These are phyloP conservation scores for Suillus weaverae DNA, from an alignment of 768 basidiomycete genomes.

Conservation along the genomic window DNA sequence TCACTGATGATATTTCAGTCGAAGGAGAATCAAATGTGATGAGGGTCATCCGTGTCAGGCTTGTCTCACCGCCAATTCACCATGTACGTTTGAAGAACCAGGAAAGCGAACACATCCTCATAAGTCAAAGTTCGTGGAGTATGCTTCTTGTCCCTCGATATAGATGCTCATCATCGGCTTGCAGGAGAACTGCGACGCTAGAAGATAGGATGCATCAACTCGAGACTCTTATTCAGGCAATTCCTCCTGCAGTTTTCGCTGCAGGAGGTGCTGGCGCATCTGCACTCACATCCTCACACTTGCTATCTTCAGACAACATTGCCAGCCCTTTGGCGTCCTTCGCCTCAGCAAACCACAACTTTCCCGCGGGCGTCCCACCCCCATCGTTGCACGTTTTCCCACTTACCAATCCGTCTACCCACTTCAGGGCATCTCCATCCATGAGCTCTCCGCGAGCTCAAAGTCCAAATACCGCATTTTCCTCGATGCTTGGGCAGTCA, in stretches of 20 bases:
- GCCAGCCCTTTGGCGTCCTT: conserved; percentile 38
- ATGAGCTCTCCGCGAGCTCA: conserved; percentile 46
- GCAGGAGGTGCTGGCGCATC: conserved; percentile 46
- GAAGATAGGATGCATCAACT: conserved; percentile 90
- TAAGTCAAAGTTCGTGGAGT: conserved; percentile 75
- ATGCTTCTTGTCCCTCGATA: conserved; percentile 11
- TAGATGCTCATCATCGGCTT: background rate
- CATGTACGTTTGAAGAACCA: conserved; percentile 86
- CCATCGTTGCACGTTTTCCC: conserved; percentile 77
- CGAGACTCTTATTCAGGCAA: conserved; percentile 81
- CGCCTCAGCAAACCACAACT: conserved; percentile 40
- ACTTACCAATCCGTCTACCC: conserved; percentile 77
- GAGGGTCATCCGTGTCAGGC: conserved; percentile 90
- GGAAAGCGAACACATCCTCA: conserved; percentile 84
- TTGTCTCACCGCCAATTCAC: conserved; percentile 77
- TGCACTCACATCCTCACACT: conserved; percentile 29
- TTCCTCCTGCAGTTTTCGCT: conserved; percentile 78
- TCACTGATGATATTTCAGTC: conserved; percentile 40
- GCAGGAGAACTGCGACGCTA: conserved; percentile 75
- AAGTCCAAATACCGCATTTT: conserved; percentile 44
- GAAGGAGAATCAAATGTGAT: conserved; percentile 84
- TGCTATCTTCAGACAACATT: conserved; percentile 33
- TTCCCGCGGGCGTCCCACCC: conserved; percentile 67
- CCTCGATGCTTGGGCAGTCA: conserved; percentile 39
- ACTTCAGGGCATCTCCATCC: conserved; percentile 55